phyloP scores from a whole-genome alignment of 495 filamentous ascomycete species.

The Hypoxylon crocopeplum region DNA sequence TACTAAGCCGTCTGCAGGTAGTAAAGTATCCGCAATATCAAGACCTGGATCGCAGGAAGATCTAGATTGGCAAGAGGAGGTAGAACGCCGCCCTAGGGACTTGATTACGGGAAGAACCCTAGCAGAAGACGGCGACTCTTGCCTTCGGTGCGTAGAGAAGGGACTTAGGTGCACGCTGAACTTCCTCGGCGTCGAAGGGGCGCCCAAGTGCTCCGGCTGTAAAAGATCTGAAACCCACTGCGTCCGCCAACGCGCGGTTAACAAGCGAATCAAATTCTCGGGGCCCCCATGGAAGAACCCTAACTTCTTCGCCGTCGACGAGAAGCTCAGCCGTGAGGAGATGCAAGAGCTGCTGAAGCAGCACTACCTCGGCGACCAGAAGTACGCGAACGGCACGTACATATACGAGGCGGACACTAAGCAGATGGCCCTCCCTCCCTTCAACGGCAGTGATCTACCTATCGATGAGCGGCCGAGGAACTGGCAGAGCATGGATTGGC shows the following conservation, averaged over 20 bases:
- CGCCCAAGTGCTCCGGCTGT: constrained; percentile 27
- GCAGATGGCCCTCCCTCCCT: constrained; percentile 23
- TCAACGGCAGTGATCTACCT: constrained; percentile 25
- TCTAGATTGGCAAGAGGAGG: no score
- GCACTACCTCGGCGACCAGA: constrained; percentile 9
- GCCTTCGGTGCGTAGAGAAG: constrained; percentile 34
- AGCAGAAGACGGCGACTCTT: constrained; percentile 17
- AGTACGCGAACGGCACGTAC: constrained; percentile 16
- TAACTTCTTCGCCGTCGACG: constrained; percentile 28
- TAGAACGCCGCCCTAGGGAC: constrained; percentile 1
- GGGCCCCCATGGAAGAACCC: constrained; percentile 37
- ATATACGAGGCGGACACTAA: neutral
- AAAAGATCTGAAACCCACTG: constrained; percentile 20
- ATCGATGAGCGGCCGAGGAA: constrained; percentile 1
- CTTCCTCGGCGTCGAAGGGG: constrained; percentile 20
- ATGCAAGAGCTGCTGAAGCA: constrained; percentile 20
- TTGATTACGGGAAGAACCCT: constrained; percentile 17
- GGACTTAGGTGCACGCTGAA: constrained; percentile 37
- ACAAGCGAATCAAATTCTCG: neutral
- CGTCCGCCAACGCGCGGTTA: constrained; percentile 11
- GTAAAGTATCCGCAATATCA: no score
- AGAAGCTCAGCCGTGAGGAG: neutral
- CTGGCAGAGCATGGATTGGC: constrained; percentile 17
- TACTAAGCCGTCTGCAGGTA: no score
- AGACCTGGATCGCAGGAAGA: neutral